Conservation (phyloP, 768 basidiomycete species). For the Roridomyces roridus region DNA sequence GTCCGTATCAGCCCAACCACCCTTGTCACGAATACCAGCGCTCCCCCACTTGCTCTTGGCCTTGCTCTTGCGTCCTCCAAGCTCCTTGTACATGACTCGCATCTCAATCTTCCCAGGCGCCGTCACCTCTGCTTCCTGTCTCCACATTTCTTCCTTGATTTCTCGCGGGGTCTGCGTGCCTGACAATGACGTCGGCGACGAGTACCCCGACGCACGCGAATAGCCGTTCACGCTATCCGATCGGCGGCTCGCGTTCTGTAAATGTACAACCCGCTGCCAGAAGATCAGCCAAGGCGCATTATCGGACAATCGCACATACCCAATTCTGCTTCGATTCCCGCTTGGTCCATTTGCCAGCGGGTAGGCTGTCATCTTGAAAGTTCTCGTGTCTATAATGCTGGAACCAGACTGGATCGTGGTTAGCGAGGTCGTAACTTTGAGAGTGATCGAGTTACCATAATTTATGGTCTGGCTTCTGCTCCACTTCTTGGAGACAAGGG, state of each 20-base stretch:
- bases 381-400: constrained; percentile 88
- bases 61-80: constrained; percentile 83
- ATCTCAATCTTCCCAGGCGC: constrained; percentile 82
- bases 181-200: constrained; percentile 56
- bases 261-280: constrained; percentile 58
- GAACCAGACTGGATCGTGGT: constrained; percentile 79
- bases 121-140: constrained; percentile 53
- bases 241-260: constrained; percentile 48
- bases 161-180: constrained; percentile 85
- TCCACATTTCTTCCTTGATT: constrained; percentile 80
- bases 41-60: constrained; percentile 76
- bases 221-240: constrained; percentile 34
- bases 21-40: constrained; percentile 71
- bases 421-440: not conserved
- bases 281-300: constrained; percentile 3
- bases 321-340: constrained; percentile 94
- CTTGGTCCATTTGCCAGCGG: constrained; percentile 89
- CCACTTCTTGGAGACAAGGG: constrained; percentile 88
- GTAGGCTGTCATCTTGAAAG: constrained; percentile 80
- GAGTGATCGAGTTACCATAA: constrained; percentile 62
- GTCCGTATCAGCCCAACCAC: constrained; percentile 62
- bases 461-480: constrained; percentile 88
- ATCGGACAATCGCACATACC: constrained; percentile 49
- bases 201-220: constrained; percentile 52
- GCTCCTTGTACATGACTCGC: constrained; percentile 90